Percentiles rank a stretch among this genome's conserved stretches.
Conservation (phyloP, 129 eudicot species). For the Chrysanthemum lavandulifolium region DNA sequence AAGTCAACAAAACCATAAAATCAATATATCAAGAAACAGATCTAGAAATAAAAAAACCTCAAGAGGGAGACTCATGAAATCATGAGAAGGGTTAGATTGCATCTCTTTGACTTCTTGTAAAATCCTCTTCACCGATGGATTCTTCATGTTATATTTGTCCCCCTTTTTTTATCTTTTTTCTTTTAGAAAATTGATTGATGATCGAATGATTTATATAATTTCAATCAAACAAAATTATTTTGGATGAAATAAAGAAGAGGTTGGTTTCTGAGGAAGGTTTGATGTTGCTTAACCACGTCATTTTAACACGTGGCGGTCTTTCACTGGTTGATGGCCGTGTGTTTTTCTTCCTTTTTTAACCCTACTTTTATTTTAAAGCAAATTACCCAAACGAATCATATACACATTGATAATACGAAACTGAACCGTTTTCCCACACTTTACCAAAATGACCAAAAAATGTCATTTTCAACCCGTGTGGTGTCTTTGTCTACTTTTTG, state of each 20-base stretch:
- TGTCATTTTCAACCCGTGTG: too few relatives aligned
- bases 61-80: slow-evolving; percentile 96
- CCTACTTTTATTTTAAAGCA: not conserved
- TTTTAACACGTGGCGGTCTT: slow-evolving; percentile 18
- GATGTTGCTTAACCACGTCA: slow-evolving; percentile 11
- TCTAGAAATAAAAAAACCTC: slow-evolving; percentile 39
- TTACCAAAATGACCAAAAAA: too few relatives aligned
- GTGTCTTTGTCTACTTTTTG: too few relatives aligned
- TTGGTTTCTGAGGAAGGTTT: slow-evolving; percentile 3
- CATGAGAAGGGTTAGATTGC: slow-evolving; percentile 95
- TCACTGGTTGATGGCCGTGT: slow-evolving; percentile 4
- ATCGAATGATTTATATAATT: too few relatives aligned
- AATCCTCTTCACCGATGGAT: slow-evolving; percentile 92
- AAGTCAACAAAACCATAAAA: not conserved
- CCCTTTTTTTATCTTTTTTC: slow-evolving; percentile 12
- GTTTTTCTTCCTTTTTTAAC: not conserved
- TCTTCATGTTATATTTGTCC: slow-evolving; percentile 85
- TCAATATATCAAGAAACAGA: not conserved
- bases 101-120: slow-evolving; percentile 94
- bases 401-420: too few relatives aligned
- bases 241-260: not conserved
- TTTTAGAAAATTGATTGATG: not conserved
- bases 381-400: too few relatives aligned
- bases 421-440: too few relatives aligned
- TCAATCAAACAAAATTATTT: not conserved